Conservation (phyloP, 169 alveolate species). For the Pseudocohnilembus persalinus region DNA sequence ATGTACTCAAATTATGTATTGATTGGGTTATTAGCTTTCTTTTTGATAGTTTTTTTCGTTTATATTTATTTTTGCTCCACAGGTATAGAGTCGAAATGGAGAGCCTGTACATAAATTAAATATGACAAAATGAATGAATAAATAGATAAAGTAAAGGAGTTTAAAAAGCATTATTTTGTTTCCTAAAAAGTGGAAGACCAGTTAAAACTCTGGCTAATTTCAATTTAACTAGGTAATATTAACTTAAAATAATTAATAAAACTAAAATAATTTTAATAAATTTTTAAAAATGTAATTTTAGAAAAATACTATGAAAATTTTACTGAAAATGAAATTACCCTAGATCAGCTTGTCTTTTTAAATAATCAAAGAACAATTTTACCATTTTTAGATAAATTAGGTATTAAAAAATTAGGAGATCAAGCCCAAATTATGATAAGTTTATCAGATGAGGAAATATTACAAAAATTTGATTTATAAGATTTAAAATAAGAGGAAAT, state of each 20-base stretch:
- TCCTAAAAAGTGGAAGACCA: neutral
- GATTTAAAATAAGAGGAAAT: neutral
- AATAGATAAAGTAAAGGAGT: too few species aligned
- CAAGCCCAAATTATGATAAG: neutral
- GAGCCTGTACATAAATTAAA: too few species aligned
- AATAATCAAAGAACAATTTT: neutral
- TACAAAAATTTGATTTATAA: neutral
- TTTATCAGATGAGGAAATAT: neutral
- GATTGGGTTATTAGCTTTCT: neutral
- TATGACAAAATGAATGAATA: too few species aligned
- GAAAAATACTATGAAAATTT: neutral
- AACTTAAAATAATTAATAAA: too few species aligned
- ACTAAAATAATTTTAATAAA: neutral
- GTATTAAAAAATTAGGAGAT: neutral
- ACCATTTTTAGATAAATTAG: neutral
- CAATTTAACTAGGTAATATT: neutral
- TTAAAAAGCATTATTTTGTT: too few species aligned
- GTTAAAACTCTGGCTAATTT: neutral
- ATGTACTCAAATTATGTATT: too few species aligned
- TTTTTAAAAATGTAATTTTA: too few species aligned
- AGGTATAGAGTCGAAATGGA: too few species aligned
- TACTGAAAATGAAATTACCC: neutral
- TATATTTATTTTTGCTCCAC: neutral
- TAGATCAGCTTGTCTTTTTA: neutral
- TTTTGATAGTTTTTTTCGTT: neutral